Evolutionary conservation across 768 basidiomycete genomes (phyloP), one percentile per base, ranked within the genome.

Genomic region (Boletus sp.): DNA sequence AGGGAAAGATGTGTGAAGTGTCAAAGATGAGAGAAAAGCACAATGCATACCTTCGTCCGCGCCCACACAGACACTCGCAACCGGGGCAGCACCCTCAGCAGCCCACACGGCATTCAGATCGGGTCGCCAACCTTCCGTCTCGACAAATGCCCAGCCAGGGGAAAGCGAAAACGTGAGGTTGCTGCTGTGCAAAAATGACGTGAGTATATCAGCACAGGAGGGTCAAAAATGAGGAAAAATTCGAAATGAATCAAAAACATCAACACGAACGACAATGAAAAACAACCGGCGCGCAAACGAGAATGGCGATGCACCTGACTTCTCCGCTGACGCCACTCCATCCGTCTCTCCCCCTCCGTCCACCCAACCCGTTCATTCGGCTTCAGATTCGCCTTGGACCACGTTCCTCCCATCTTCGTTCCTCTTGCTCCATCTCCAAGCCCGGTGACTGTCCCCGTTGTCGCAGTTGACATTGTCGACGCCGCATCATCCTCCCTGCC

Each of bases 121-220:
- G 27, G 81, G 77, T 48, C 85, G 75, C 90, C 90, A 93, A 50
- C 86, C 83, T 60, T 93, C 90, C 0, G 84, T 84, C 56, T 83
- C 79, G 7, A 91, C 81, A 54, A 90, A 92, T 1, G 74, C 65
- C 88, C 89, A 92, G 0, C 84, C 85, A 4, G 81, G 77, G 3
- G 83, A 79, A n/a, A 93, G 82, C 8, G 83, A 81, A 61, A 92
- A 90, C 2, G 87, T 89, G 51, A 91, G 77, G 75, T 88, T 88
- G 70, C 89, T 92, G 76, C 84, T 88, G 69, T 47, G 54, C 63
- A 21, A 48, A 42, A 82, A 11, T 23, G 33, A 33, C 10, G 19
- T 58, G 38, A 58, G 40, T 21, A 15, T 47, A 41, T 39, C 17
- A 3, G n/a, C 4, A 17, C 47, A 33, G 14, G 19, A n/a, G n/a